phyloP scores from a whole-genome alignment of 169 alveolate genomes.

The Plasmodium vivax region DNA sequence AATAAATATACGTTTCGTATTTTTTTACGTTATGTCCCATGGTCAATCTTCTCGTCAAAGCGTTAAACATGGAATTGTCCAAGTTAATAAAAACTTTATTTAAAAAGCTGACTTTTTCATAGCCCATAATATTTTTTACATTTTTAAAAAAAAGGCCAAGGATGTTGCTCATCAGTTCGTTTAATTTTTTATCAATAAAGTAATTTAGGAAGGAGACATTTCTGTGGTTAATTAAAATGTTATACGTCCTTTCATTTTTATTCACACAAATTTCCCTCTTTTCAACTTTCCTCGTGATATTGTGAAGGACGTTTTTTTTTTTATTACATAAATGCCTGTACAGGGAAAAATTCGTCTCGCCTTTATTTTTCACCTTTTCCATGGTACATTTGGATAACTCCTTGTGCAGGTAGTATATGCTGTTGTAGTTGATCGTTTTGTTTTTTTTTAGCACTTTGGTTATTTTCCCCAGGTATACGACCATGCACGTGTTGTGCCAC shows the following conservation, averaged over 20 bases:
- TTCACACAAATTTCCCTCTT: neutral
- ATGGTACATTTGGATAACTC: neutral
- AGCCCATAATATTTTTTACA: slow-evolving; percentile 57
- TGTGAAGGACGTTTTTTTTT: neutral
- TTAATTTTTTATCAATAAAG: slow-evolving; percentile 1
- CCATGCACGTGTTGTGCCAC: slow-evolving; percentile 72
- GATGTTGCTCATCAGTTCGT: slow-evolving; percentile 17
- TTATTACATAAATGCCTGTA: neutral
- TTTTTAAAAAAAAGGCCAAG: slow-evolving; percentile 23
- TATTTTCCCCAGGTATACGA: slow-evolving; percentile 54
- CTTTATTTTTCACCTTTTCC: neutral
- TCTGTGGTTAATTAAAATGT: neutral
- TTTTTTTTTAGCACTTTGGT: neutral
- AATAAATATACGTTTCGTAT: slow-evolving; percentile 50
- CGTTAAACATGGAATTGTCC: neutral
- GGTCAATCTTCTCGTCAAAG: slow-evolving; percentile 14
- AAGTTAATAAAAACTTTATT: slow-evolving; percentile 48
- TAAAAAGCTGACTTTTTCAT: slow-evolving; percentile 44
- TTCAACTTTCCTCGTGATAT: neutral
- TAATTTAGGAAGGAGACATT: slow-evolving; percentile 18
- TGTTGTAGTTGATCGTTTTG: slow-evolving; percentile 10
- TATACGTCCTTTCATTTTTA: neutral
- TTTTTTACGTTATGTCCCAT: slow-evolving; percentile 3
- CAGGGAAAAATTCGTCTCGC: slow-evolving; percentile 1
- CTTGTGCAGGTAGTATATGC: slow-evolving; percentile 38